Evolutionary conservation across 805 yeast genomes (phyloP), one percentile per base, ranked within the genome.

Genomic region (Kregervanrija pseudodelftensis): DNA sequence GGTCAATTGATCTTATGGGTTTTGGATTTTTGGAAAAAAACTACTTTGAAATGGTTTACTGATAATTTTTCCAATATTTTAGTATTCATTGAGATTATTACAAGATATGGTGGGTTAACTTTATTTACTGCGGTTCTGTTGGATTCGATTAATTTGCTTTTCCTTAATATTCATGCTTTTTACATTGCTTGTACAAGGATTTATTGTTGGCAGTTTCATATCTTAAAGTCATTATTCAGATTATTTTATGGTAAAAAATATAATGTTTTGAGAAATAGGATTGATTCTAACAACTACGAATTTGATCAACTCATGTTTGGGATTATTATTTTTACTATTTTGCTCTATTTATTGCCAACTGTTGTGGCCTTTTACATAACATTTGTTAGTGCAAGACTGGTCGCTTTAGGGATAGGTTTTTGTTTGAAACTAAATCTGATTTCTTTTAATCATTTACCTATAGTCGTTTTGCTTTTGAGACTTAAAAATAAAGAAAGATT

Each of bases 1-100:
- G 96, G 96, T 33, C 95, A 88, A 46, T 64, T 93, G 40, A 83
- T 86, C 53, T 59, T 85, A 9, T 91, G 97, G 96, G 84, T 89
- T 11, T 71, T 90, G 28, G 77, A 77, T 38, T 77, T 83, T 49
- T 86, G 95, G 82, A 59, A 61, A 33, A 45, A 40, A 14, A 42
- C 43, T 12, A 49, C 61, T 3, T 31, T 61, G 16, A 40, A 49
- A 5, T 30, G 36, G 12, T 37, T 58, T 11, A 43, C 44, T 10
- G 12, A 14, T 7, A 40, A 52, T 40, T 43, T 53, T 1, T 49
- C 57, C 4, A 8, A 32, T 2, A 45, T 57, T n/a, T 32, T 58
- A 8, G 40, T 11, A 11, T n/a, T 46, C 3, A 33, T 57, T 5
- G 46, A 53, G 12, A 10, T 43, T 12, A 39, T 58, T 3, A 53